Conservation (phyloP, 192 early-diverging fungal genomes). For the Fimicolochytrium jonesii region DNA sequence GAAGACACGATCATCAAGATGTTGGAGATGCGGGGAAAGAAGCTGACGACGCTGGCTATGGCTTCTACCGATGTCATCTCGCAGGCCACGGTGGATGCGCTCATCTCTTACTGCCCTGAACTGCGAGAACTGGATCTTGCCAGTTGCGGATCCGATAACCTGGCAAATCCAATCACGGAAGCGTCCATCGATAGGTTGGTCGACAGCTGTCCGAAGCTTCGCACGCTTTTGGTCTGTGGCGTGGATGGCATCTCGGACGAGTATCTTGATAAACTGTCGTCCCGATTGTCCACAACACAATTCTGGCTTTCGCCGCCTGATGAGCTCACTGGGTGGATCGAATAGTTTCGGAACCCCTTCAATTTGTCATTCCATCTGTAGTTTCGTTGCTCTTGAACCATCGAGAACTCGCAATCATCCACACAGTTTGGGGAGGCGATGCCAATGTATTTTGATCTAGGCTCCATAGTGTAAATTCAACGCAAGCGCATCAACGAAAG, state of each 20-base stretch:
- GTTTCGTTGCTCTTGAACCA: too few species aligned
- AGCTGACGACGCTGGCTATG: slow-evolving; percentile 14
- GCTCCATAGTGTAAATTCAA: too few species aligned
- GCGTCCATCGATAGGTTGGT: background rate
- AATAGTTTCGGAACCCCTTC: too few species aligned
- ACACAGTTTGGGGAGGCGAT: too few species aligned
- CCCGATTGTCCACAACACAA: background rate
- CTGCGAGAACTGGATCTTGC: slow-evolving; percentile 10
- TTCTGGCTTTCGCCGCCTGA: slow-evolving; percentile 20
- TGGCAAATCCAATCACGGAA: background rate
- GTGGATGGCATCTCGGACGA: slow-evolving; percentile 7
- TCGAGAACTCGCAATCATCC: too few species aligned
- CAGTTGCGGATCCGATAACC: background rate
- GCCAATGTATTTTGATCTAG: too few species aligned
- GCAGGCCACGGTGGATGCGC: background rate
- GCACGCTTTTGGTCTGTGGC: background rate
- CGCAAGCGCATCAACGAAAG: too few species aligned
- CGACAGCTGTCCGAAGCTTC: background rate
- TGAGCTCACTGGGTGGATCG: background rate
- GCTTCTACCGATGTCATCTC: slow-evolving; percentile 9
- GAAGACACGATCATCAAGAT: slow-evolving; percentile 4
- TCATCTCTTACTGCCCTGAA: background rate
- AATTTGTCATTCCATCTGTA: too few species aligned
- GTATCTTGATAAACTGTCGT: background rate
- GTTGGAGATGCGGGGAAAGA: background rate